phyloP scores from a whole-genome alignment of 2,329 filamentous ascomycete species.

The Nannizzia gypsea region DNA sequence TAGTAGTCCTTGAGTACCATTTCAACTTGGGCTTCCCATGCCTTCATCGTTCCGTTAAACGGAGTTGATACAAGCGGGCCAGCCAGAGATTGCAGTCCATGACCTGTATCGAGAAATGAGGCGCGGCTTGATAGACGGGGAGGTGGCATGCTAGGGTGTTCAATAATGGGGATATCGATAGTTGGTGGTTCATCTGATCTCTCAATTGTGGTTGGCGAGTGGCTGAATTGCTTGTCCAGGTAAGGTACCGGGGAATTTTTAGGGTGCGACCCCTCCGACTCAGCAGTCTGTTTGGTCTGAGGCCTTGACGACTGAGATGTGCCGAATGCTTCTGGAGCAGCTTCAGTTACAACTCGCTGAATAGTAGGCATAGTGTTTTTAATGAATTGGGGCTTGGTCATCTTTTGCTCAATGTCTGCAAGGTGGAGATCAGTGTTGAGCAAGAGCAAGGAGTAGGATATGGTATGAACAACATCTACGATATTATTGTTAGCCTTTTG shows the following conservation, averaged over 20 bases:
- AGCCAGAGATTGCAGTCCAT: conserved; percentile 32
- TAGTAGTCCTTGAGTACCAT: conserved; percentile 87
- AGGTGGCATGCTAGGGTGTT: conserved; percentile 13
- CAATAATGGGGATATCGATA: conserved; percentile 14
- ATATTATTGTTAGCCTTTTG: conserved; percentile 2
- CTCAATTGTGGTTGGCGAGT: conserved; percentile 9
- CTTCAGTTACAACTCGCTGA: conserved; percentile 60
- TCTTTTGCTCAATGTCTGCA: conserved; percentile 90
- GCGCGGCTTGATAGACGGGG: conserved; percentile 26
- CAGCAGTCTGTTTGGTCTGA: not conserved
- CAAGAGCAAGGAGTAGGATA: conserved; percentile 89
- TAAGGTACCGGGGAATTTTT: conserved; percentile 13
- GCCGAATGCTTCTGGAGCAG: conserved; percentile 55
- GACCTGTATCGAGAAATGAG: conserved; percentile 29
- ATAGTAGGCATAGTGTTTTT: conserved; percentile 94
- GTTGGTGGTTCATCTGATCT: conserved; percentile 5
- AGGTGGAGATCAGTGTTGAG: conserved; percentile 93
- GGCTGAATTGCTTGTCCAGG: not conserved
- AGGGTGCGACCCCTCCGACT: not conserved
- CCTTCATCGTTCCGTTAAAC: conserved; percentile 61
- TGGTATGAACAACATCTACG: conserved; percentile 85
- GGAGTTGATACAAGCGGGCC: conserved; percentile 67
- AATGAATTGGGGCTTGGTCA: conserved; percentile 89
- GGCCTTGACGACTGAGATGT: conserved; percentile 30
- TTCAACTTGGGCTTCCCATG: conserved; percentile 85